Evolutionary conservation across 192 early-diverging fungal species (phyloP).

Genomic region (Entomortierella lignicola): DNA sequence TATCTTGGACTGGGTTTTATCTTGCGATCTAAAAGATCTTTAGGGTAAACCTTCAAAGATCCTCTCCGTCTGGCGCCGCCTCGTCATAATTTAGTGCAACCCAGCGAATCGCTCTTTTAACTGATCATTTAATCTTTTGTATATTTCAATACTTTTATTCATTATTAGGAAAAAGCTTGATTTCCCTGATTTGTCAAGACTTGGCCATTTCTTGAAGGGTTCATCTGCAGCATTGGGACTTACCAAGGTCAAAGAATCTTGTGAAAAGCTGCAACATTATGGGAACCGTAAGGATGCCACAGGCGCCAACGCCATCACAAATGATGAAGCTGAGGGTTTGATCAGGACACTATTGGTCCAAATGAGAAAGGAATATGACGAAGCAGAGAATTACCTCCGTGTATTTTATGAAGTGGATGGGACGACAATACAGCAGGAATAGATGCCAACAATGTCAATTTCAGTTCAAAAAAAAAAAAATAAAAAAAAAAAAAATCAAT

Average conservation of each 20-base stretch:
- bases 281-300: slow-evolving; percentile 76
- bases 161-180: slow-evolving; percentile 64
- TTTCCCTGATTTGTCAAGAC: slow-evolving; percentile 77
- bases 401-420: slow-evolving; percentile 72
- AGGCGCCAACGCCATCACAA: slow-evolving; percentile 63
- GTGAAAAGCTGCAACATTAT: slow-evolving; percentile 90
- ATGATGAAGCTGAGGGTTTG: slow-evolving; percentile 69
- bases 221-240: slow-evolving; percentile 90
- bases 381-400: slow-evolving; percentile 78
- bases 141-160: neutral
- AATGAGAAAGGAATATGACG: slow-evolving; percentile 77
- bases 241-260: slow-evolving; percentile 82
- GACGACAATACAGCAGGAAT: neutral
- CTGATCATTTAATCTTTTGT: neutral
- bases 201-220: slow-evolving; percentile 95
- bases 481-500: neutral
- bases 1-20: neutral
- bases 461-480: neutral
- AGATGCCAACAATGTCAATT: neutral
- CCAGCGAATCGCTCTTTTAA: neutral
- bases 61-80: no score
- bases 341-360: slow-evolving; percentile 67
- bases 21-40: no score
- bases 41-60: no score
- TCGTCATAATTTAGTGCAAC: no score